Evolutionary conservation across 257 asterid genomes (phyloP), one percentile per base, ranked within the genome.

Genomic region (Nicotiana obtusifolia): DNA sequence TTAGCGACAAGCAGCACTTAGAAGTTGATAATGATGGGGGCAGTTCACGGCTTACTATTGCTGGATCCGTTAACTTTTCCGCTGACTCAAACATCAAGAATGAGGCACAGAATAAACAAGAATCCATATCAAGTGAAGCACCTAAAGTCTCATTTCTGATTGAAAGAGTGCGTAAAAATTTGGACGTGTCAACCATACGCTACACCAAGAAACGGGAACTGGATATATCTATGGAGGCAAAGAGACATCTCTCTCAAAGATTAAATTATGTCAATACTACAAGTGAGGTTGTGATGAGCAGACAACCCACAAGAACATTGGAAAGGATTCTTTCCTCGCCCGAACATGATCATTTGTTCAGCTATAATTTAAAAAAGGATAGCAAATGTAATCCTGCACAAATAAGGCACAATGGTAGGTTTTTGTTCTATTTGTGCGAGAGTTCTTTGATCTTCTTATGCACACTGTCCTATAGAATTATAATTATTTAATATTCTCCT

Each of bases 151-250:
- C 83, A 68, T 17, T 76, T 54, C 78, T 22, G 52, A 79, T 64
- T 37, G 87, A 81, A 59, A 54, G 79, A 24, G 81, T 49, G 19
- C 82, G 83, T 33, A 81, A 83, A 66, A 89, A 85, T 10, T 52
- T 83, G 75, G 87, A 91, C 81, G 65, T 57, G 1, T 82, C 93
- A n/a, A 80, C 84, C n/a, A 77, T 60, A 56, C 33, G 80, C 60
- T 20, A 56, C 68, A 56, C 88, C 71, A 85, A 76, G 86, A 83
- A 87, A 81, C 81, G 60, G 44, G 89, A 90, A 49, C 77, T 60
- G 75, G 95, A 91, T 66, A 87, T 95, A 41, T 78, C 90, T 87
- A 62, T 83, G 82, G 98, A 93, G 91, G 99, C 98, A 14, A 93
- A 90, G 88, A 90, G 83, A 79, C 98, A 90, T 77, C 97, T 95